Evolutionary conservation across 169 alveolate species (phyloP).

Genomic region (Cryptosporidium meleagridis): DNA sequence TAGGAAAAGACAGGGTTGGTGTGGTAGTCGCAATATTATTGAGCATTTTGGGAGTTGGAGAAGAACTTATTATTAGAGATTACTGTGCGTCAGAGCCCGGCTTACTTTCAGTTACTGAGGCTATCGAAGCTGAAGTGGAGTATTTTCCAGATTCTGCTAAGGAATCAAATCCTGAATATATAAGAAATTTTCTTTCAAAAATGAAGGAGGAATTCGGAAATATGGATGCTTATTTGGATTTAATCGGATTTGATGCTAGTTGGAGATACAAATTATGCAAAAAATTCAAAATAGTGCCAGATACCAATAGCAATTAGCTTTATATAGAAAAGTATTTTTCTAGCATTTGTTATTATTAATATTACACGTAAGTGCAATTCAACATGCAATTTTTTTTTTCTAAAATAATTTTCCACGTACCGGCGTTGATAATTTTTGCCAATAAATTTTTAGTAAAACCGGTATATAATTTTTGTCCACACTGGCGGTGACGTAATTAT

Average conservation of each 20-base stretch:
- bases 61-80: slow-evolving; percentile 44
- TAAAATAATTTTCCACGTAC: background rate
- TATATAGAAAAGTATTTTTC: background rate
- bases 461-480: slow-evolving; percentile 48
- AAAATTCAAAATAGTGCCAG: background rate
- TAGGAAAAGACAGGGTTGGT: slow-evolving; percentile 65
- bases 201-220: slow-evolving; percentile 41
- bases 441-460: background rate
- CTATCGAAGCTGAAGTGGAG: background rate
- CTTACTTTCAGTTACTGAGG: slow-evolving; percentile 17
- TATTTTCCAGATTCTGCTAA: slow-evolving; percentile 2
- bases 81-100: slow-evolving; percentile 73
- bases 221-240: slow-evolving; percentile 37
- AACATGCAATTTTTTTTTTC: background rate
- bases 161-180: slow-evolving; percentile 21
- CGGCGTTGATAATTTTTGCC: slow-evolving; percentile 11
- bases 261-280: slow-evolving; percentile 48
- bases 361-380: background rate
- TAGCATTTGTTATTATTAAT: background rate
- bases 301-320: background rate
- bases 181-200: background rate
- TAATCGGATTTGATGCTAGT: slow-evolving; percentile 6
- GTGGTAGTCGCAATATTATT: slow-evolving; percentile 23
- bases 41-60: slow-evolving; percentile 36
- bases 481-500: slow-evolving; percentile 40